phyloP scores from a whole-genome alignment of 352 stramenopile species.

The Phytophthora podocarpi region DNA sequence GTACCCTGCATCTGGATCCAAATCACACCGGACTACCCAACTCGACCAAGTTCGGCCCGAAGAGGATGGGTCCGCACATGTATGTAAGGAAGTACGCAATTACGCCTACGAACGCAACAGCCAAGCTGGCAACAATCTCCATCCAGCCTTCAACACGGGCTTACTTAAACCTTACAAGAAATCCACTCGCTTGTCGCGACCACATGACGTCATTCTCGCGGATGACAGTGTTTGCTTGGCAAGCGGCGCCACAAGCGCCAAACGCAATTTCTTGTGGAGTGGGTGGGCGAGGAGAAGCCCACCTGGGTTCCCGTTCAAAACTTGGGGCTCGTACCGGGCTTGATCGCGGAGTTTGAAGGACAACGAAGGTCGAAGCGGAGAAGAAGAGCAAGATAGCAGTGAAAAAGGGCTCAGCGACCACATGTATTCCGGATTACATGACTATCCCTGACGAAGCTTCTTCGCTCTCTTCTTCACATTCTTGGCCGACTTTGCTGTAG shows the following conservation, averaged over 20 bases:
- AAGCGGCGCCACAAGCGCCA: background rate
- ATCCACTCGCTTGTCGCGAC: background rate
- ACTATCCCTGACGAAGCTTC: too few relatives aligned
- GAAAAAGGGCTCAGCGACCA: too few relatives aligned
- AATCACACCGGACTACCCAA: background rate
- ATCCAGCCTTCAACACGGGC: constrained; percentile 18
- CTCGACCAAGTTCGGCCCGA: background rate
- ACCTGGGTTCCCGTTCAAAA: constrained; percentile 2
- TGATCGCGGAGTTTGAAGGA: constrained; percentile 9
- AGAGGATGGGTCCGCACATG: background rate
- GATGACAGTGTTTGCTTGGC: constrained; percentile 1
- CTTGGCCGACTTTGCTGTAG: too few relatives aligned
- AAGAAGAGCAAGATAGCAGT: too few relatives aligned
- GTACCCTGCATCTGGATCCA: background rate
- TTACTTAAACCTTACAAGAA: constrained; percentile 20
- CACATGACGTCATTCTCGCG: background rate
- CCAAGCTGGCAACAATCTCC: constrained; percentile 12
- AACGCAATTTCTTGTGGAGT: constrained; percentile 18
- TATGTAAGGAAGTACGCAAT: too few relatives aligned
- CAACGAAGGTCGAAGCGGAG: too few relatives aligned
- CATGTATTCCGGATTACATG: too few relatives aligned
- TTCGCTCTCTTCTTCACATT: too few relatives aligned
- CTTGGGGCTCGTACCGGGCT: constrained; percentile 1
- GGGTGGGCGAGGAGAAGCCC: background rate
- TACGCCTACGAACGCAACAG: constrained; percentile 31